Evolutionary conservation across 352 stramenopile genomes (phyloP), one percentile per base, ranked within the genome.

Genomic region (Phytophthora fragariaefolia): DNA sequence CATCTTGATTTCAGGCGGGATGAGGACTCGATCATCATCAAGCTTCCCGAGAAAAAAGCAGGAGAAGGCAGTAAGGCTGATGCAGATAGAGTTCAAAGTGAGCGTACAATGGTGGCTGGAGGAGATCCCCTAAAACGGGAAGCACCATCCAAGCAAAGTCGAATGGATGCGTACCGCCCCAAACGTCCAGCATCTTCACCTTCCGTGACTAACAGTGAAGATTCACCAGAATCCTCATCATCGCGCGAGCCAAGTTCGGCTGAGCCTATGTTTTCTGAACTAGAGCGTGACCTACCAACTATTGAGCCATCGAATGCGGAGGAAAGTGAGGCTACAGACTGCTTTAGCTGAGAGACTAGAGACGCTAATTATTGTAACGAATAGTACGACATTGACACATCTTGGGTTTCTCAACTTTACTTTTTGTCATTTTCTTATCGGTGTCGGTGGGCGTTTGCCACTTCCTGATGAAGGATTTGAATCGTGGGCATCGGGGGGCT

Each of bases 1-100:
- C 72, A 85, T 15, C 77, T 92, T 10, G 76, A 85, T 34, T 92
- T 89, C 55, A 74, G 81, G 6, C 79, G 81, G 1, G 78, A 92
- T 51, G 73, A 90, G 58, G 78, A 76, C 22, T 83, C 66, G 7
- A 76, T 92, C 22, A 87, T 90, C 56, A 92, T 92, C 52, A 86
- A 87, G 42, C 64, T 92, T 45, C 83, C 83, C 3, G 77, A 86
- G 26, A 87, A 82, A 46, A 76, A 69, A 15, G 71, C 49, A 15
- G 20, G 23, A 38, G 52, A 66, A 4, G 54, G 45, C 4, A 18
- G 26, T 6, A 56, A 62, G 12, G 0, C 18, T 18, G 36, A 57
- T 3, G 13, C 15, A 7, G 56, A 68, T 48, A 62, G 61, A 5
- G 38, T 71, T 52, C 43, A 71, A 27, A 72, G 67, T 36, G 62